Evolutionary conservation across 305 asterid genomes (phyloP).

Genomic region (Solanum hybrid): DNA sequence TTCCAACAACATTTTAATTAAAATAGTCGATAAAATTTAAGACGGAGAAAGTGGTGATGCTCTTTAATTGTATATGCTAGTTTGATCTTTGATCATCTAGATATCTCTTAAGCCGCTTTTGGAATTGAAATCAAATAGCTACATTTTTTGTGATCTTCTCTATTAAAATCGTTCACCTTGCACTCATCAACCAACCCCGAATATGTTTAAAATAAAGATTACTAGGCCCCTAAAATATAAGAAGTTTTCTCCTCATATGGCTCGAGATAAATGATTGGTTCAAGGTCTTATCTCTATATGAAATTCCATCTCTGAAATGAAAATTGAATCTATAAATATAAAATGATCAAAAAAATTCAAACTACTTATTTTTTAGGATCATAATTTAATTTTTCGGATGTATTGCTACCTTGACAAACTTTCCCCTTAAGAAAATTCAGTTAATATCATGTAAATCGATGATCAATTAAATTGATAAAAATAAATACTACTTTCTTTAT

Average conservation of each 20-base stretch:
- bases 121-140: neutral
- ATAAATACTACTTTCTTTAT: neutral
- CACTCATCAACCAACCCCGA: neutral
- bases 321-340: neutral
- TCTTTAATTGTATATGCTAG: neutral
- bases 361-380: neutral
- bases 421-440: neutral
- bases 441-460: neutral
- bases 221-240: neutral
- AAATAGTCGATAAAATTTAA: neutral
- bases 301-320: neutral
- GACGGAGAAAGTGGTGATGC: neutral
- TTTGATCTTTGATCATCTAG: neutral
- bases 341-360: neutral
- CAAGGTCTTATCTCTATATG: neutral
- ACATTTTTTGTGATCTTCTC: neutral
- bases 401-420: neutral
- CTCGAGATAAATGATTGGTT: neutral
- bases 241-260: neutral
- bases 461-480: neutral
- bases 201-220: neutral
- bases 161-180: too few species aligned
- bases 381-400: too few species aligned
- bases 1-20: neutral
- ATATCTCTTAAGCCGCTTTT: neutral